Evolutionary conservation across 2,329 filamentous ascomycete species (phyloP), one percentile per base, ranked within the genome.

Genomic region (Paracorniculantispora psalliotae): DNA sequence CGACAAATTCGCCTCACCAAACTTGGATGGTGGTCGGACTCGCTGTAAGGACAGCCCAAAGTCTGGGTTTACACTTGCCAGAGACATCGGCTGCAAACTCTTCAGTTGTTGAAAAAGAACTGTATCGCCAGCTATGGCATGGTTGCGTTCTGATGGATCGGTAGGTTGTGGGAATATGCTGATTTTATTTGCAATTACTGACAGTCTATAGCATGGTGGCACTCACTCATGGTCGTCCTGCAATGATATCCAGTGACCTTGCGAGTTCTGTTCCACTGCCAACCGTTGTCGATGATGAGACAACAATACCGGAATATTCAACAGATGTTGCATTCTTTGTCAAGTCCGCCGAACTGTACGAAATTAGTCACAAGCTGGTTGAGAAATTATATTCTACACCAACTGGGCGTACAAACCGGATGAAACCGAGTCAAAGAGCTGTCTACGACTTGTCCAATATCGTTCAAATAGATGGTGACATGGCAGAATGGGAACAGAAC

Each of bases 1-100:
- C 78, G 48, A 80, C 78, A 0, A 73, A 77, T 13, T 73, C 73
- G 6, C 73, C 76, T 0, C 75, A 80, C 59, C 74, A 78, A 59
- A 79, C 76, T 1, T 81, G 78, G 79, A 79, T 80, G 66, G 72
- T 77, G 4, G 74, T 77, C 0, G 78, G 78, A 0, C 68, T 76
- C 4, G 77, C 77, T 0, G 73, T 80, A 17, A 70, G 77, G 1
- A 79, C 75, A 17, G 79, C 79, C 0, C 76, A 80, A 52, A 75
- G 77, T 0, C 59, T 81, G 2, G 78, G 77, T 0, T 64, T 80
- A 28, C 77, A 81, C 52, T 64, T 78, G 3, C 69, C 73, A 0
- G 72, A 78, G 41, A 76, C 75, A 0, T 68, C 70, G 0, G 67
- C 67, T 0, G 61, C 63, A 12, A 62, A 63, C 0, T 39, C 63